A percentile compares a stretch with the other conserved stretches of the same genome.
Evolutionary conservation across 371 early-diverging fungal genomes (phyloP).

Genomic region (Gilbertella persicaria): DNA sequence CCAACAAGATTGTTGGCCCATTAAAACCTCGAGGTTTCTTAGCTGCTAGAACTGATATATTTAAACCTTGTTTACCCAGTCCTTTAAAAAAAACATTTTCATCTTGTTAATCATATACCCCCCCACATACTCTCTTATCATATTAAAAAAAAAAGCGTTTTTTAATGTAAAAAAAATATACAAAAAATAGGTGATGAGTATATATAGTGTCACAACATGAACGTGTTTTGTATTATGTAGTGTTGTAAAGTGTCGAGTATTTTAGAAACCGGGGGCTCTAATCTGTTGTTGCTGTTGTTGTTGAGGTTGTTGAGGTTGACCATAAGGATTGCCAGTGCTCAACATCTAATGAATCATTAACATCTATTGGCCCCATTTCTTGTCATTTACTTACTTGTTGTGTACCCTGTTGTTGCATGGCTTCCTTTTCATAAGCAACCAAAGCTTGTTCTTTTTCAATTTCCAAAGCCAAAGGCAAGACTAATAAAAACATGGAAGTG

Average conservation of each 20-base stretch:
- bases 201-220: too few species aligned
- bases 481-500: conserved; percentile 73
- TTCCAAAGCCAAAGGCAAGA: conserved; percentile 75
- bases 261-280: conserved; percentile 29
- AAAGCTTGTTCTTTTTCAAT: conserved; percentile 77
- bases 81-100: conserved; percentile 12
- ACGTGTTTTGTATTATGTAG: too few species aligned
- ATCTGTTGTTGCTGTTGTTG: conserved; percentile 29
- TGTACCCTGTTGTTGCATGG: conserved; percentile 66
- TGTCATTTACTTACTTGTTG: conserved; percentile 55
- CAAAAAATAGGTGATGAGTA: too few species aligned
- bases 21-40: conserved; percentile 52
- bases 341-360: conserved; percentile 37
- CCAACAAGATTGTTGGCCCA: conserved; percentile 57
- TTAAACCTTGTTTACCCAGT: conserved; percentile 22
- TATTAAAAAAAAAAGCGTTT: background rate
- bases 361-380: too few species aligned
- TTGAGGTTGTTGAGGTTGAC: conserved; percentile 26
- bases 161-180: too few species aligned
- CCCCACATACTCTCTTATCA: background rate
- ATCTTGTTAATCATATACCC: background rate
- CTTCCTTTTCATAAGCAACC: conserved; percentile 75
- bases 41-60: conserved; percentile 41
- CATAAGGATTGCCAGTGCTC: conserved; percentile 25
- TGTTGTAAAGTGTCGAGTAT: too few species aligned